These are phyloP conservation scores for Pleodorina starrii DNA, from an alignment of 139 green algal genomes.

Conservation along the genomic window DNA sequence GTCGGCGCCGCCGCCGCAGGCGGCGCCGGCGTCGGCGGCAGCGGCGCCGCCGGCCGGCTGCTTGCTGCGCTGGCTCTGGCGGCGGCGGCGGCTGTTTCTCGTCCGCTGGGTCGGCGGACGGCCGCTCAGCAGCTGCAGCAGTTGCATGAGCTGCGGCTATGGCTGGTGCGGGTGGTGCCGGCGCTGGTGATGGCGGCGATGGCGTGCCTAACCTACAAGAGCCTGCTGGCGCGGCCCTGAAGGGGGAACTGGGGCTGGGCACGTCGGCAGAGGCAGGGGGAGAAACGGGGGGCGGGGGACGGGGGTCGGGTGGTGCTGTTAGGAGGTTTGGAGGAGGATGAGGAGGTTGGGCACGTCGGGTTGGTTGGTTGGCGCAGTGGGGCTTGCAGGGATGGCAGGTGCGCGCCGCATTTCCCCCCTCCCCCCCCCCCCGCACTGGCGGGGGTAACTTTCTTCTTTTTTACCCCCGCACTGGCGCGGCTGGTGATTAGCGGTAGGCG, in stretches of 20 bases:
- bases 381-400: no score
- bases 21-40: background rate
- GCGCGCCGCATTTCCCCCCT: no score
- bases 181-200: conserved; percentile 24
- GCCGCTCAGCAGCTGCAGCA: background rate
- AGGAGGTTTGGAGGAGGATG: no score
- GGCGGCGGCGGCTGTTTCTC: background rate
- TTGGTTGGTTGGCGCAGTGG: no score
- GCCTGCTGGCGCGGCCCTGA: conserved; percentile 16
- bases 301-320: no score
- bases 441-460: no score
- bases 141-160: conserved; percentile 36
- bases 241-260: background rate
- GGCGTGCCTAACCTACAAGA: conserved; percentile 28
- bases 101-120: background rate
- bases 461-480: no score
- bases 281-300: no score
- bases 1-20: background rate
- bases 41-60: background rate
- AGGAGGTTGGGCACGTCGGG: no score
- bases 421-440: no score
- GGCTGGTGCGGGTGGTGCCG: conserved; percentile 35
- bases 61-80: background rate
- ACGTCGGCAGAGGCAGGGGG: no score
- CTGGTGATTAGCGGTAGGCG: no score